These are phyloP conservation scores for Limnanthes douglasii DNA, from an alignment of 345 rosid genomes.

Conservation along the genomic window DNA sequence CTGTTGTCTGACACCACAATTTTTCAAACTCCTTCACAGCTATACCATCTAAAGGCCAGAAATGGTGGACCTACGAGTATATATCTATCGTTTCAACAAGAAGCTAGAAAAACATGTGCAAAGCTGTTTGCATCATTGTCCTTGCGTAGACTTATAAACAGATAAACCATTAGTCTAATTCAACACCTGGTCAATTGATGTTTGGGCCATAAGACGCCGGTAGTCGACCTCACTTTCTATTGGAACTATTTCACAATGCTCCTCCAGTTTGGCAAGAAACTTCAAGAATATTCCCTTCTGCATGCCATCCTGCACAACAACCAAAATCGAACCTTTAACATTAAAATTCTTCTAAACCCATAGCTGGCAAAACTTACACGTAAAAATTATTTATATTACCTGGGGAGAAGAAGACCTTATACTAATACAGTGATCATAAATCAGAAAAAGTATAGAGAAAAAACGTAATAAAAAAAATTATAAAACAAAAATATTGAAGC, in stretches of 20 bases:
- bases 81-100: constrained; percentile 13
- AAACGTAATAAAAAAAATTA: too few relatives aligned
- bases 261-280: constrained; percentile 46
- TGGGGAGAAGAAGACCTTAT: too few relatives aligned
- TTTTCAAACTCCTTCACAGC: constrained; percentile 41
- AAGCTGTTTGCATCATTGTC: constrained; percentile 1
- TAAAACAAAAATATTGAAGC: neutral
- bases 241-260: constrained; percentile 61
- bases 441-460: too few relatives aligned
- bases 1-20: constrained; percentile 52
- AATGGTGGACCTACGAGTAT: constrained; percentile 45
- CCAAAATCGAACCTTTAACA: constrained; percentile 5
- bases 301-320: constrained; percentile 80
- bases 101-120: constrained; percentile 3
- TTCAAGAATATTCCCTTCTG: constrained; percentile 74
- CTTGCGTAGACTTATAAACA: neutral
- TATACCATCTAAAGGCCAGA: constrained; percentile 49
- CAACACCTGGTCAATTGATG: constrained; percentile 31
- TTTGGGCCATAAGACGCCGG: constrained; percentile 59
- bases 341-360: too few relatives aligned
- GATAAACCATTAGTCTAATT: neutral
- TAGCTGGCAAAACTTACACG: too few relatives aligned
- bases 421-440: too few relatives aligned
- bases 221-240: constrained; percentile 83
- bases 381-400: too few relatives aligned